Conservation (phyloP, 495 filamentous ascomycete species). For the Lasiosphaeris hirsuta region DNA sequence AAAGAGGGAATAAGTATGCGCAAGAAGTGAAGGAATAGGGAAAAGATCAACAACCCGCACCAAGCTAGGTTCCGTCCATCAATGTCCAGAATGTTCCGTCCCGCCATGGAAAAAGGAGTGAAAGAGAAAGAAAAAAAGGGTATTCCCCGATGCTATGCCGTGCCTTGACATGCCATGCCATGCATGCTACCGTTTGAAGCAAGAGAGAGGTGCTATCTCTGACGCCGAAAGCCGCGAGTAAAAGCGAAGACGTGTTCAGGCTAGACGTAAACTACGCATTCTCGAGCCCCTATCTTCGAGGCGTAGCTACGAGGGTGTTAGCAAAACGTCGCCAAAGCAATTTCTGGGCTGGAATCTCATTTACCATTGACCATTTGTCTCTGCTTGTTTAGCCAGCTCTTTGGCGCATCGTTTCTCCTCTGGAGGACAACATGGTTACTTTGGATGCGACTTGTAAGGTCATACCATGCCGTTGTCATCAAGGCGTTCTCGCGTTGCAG, state of each 20-base stretch:
- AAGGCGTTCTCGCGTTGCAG: constrained; percentile 78
- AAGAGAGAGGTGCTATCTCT: background rate
- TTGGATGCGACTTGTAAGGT: constrained; percentile 77
- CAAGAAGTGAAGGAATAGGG: background rate
- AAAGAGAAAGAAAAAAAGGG: background rate
- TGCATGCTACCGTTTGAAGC: background rate
- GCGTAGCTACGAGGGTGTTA: constrained; percentile 33
- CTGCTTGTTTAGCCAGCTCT: constrained; percentile 90
- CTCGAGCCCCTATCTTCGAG: constrained; percentile 44
- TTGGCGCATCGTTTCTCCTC: constrained; percentile 70
- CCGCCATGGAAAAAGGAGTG: background rate
- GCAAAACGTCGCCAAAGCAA: background rate
- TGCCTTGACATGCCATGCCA: background rate
- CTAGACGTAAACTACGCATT: constrained; percentile 18
- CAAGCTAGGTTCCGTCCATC: background rate
- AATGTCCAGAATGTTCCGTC: background rate
- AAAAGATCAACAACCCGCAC: background rate
- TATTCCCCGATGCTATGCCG: background rate
- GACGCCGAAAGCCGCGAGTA: background rate
- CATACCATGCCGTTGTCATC: constrained; percentile 89
- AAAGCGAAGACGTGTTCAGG: constrained; percentile 4
- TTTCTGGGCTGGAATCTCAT: constrained; percentile 6
- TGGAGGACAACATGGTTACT: constrained; percentile 81
- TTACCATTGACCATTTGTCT: constrained; percentile 64
- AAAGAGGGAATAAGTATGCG: background rate